These are phyloP conservation scores for Peronospora farinosa DNA, from an alignment of 352 stramenopile species.

Conservation along the genomic window DNA sequence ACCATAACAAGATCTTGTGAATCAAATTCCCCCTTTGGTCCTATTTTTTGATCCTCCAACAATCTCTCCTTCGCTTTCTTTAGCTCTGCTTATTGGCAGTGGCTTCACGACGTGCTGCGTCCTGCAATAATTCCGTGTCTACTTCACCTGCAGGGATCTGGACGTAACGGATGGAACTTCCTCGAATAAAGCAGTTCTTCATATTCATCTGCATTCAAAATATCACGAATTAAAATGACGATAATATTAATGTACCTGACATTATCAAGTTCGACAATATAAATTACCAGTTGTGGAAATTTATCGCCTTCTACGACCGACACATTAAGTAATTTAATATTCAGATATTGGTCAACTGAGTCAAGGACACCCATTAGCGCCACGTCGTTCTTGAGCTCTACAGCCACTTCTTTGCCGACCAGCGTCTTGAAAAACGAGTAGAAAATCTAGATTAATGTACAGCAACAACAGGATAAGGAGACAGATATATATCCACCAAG, in stretches of 20 bases:
- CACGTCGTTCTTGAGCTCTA: constrained; percentile 99
- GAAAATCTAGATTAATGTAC: constrained; percentile 78
- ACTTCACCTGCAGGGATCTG: constrained; percentile 95
- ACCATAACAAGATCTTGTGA: constrained; percentile 7
- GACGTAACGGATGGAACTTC: constrained; percentile 97
- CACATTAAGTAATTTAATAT: constrained; percentile 97
- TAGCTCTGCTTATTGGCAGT: constrained; percentile 70
- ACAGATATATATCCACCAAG: no score
- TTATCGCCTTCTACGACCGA: constrained; percentile 93
- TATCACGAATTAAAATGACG: neutral
- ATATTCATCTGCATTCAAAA: constrained; percentile 81
- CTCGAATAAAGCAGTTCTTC: constrained; percentile 98
- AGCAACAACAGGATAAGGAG: no score
- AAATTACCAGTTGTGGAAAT: constrained; percentile 92
- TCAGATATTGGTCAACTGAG: constrained; percentile 98
- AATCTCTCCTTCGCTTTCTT: constrained; percentile 4
- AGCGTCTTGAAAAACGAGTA: constrained; percentile 99
- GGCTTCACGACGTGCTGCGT: constrained; percentile 61
- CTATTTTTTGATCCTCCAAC: constrained; percentile 22
- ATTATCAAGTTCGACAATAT: neutral
- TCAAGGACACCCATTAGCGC: constrained; percentile 94
- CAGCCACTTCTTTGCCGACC: constrained; percentile 94
- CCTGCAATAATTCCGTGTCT: constrained; percentile 93
- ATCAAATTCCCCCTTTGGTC: constrained; percentile 13
- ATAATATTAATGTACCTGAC: neutral